phyloP scores from a whole-genome alignment of 2,329 filamentous ascomycete genomes.

The Ambrosiella cleistominuta region DNA sequence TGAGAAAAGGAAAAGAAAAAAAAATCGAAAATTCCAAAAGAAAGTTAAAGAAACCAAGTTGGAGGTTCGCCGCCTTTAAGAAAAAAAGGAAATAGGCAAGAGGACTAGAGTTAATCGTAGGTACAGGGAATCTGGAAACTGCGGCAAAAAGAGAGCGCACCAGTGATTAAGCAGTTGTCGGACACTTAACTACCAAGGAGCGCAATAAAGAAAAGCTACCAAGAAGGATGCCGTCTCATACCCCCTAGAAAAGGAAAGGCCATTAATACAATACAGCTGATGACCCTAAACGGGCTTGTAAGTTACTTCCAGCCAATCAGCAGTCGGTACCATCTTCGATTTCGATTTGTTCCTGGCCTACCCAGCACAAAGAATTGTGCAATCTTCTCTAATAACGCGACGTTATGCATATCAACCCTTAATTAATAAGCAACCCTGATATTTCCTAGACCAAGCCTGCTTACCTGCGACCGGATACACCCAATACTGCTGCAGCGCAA shows the following conservation, averaged over 20 bases:
- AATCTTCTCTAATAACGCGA: not conserved
- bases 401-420: too few relatives aligned
- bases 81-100: not conserved
- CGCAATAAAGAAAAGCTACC: not conserved
- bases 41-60: not conserved
- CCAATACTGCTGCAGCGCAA: not conserved
- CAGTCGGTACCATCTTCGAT: not conserved
- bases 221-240: not conserved
- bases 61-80: not conserved
- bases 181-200: not conserved
- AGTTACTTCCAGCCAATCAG: not conserved
- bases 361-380: not conserved
- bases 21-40: not conserved
- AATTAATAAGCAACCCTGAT: too few relatives aligned
- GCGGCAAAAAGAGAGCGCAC: constrained; percentile 6
- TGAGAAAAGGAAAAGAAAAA: not conserved
- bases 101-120: not conserved
- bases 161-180: not conserved
- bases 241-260: not conserved
- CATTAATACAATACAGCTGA: not conserved
- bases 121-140: not conserved
- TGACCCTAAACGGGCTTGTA: not conserved
- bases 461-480: too few relatives aligned
- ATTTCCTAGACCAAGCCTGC: too few relatives aligned
- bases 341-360: not conserved